These are phyloP conservation scores for Epichloe sylvatica DNA, from an alignment of 2,329 filamentous ascomycete genomes.

Conservation along the genomic window DNA sequence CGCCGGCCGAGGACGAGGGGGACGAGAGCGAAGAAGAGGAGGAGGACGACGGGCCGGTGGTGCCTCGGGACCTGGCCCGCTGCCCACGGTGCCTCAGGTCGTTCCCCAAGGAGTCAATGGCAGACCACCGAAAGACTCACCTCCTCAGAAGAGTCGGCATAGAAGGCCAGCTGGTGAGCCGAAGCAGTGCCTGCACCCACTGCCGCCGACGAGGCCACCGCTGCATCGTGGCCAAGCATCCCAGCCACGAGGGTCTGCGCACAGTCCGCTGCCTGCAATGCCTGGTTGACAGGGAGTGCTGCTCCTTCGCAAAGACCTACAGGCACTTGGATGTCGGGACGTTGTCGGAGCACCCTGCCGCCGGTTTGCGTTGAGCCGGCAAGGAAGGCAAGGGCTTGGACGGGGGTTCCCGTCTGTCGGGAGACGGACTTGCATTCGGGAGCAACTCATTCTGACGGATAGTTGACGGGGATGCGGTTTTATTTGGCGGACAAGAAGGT, in stretches of 20 bases:
- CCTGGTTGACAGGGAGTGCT: neutral
- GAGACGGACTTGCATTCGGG: too few species aligned
- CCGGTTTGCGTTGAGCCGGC: too few species aligned
- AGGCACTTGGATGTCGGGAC: neutral
- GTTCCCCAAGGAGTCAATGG: neutral
- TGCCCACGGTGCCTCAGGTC: neutral
- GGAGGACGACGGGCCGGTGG: neutral
- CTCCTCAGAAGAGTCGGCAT: neutral
- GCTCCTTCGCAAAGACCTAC: conserved; percentile 2
- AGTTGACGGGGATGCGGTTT: too few species aligned
- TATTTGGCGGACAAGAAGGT: too few species aligned
- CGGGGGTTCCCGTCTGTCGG: too few species aligned
- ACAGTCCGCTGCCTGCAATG: conserved; percentile 1
- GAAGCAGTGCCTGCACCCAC: neutral
- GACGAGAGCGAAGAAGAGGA: neutral
- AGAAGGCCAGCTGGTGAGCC: neutral
- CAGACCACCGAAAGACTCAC: neutral
- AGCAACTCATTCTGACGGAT: too few species aligned
- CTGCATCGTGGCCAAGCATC: conserved; percentile 3
- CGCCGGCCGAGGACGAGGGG: too few species aligned
- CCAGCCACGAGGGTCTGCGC: neutral
- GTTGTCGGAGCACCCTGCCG: neutral
- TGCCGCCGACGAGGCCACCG: neutral
- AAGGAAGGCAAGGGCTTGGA: too few species aligned
- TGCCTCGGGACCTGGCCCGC: neutral